Percentiles rank a stretch among this genome's conserved stretches.
Evolutionary conservation across 2,329 filamentous ascomycete species (phyloP).

Genomic region (Xylaria sp.): DNA sequence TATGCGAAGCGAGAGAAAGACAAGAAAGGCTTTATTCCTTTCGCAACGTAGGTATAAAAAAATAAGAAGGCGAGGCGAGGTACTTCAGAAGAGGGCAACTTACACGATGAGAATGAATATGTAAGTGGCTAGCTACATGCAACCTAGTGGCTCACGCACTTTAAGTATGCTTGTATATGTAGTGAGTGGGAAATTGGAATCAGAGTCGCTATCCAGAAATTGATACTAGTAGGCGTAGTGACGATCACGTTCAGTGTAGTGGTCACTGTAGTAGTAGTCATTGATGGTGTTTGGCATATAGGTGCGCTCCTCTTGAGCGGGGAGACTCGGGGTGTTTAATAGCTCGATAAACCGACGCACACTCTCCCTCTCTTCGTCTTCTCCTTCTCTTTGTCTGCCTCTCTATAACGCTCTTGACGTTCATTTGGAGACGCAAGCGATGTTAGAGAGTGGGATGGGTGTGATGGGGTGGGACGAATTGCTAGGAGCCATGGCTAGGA

Average conservation of each 20-base stretch:
- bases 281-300: constrained; percentile 17
- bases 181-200: constrained; percentile 1
- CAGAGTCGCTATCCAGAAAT: constrained; percentile 4
- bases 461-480: constrained; percentile 32
- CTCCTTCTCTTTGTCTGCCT: constrained; percentile 15
- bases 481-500: constrained; percentile 32
- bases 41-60: background rate
- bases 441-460: constrained; percentile 34
- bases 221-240: constrained; percentile 8
- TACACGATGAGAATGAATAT: constrained; percentile 18
- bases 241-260: constrained; percentile 1
- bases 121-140: constrained; percentile 17
- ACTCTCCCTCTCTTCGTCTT: constrained; percentile 9
- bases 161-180: constrained; percentile 1
- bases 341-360: constrained; percentile 20
- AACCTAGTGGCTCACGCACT: constrained; percentile 11
- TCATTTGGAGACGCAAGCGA: constrained; percentile 18
- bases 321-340: constrained; percentile 35
- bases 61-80: background rate
- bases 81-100: constrained; percentile 9
- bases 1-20: background rate
- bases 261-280: background rate
- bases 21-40: too few relatives aligned
- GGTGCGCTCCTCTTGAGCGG: constrained; percentile 13
- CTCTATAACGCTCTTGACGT: constrained; percentile 1